Evolutionary conservation across 805 yeast genomes (phyloP), one percentile per base, ranked within the genome.

Genomic region (Lipomyces oligophaga): DNA sequence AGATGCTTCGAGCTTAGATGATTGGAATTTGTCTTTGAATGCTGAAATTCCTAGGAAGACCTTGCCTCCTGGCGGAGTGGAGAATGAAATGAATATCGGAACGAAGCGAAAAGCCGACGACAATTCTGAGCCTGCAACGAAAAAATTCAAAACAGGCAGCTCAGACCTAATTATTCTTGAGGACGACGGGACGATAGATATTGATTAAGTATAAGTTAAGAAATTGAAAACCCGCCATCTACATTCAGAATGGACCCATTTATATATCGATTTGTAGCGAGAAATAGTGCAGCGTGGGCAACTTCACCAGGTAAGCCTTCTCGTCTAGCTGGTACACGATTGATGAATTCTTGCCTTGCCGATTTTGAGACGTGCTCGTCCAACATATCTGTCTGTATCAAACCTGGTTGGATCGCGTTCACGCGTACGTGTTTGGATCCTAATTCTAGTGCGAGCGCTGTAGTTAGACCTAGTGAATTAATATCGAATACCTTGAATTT

Each of bases 361-460:
- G 26, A 33, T 11, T 20, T 19, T 10, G 41, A 26, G n/a, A 28
- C 43, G 30, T 28, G 19, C 22, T 20, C 13, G 11, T 27, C 28
- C 4, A 58, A 51, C 80, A 86, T 85, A 3, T 76, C 83, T 0
- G 95, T 85, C 21, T 76, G 83, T 4, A 65, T 66, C 25, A 84
- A 65, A 0, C 90, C 90, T 0, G 95, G 93, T 16, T 80, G 62
- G 1, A 87, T 62, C 1, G 82, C 69, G 61, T 84, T 84, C 34
- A 81, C 81, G 31, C 85, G 63, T 2, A 86, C 71, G 7, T 70
- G 69, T 28, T 66, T 63, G 0, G 77, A 64, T 11, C 72, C 73
- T 49, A 83, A 60, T 55, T 86, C 96, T 0, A 63, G 56, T 0
- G 89, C 83, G 27, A 84, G 60, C 0, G 81, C 63, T 36, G 69